A percentile compares a stretch with the other conserved stretches of the same genome.
Conservation (phyloP, 2,329 filamentous ascomycete species). For the Lasiodiplodia theobromae region DNA sequence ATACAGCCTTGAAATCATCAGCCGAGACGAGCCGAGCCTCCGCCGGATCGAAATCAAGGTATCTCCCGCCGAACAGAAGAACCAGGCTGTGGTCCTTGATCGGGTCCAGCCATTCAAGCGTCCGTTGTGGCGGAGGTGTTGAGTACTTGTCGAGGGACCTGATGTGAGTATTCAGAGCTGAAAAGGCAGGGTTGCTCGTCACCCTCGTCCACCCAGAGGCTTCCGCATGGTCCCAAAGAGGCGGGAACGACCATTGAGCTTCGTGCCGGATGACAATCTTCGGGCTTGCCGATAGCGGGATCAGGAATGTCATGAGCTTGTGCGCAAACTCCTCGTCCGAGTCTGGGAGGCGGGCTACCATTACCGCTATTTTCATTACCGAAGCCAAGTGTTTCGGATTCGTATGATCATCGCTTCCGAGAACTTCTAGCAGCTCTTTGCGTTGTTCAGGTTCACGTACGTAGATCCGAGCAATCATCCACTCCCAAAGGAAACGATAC, state of each 20-base stretch:
- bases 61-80: slow-evolving; percentile 55
- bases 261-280: slow-evolving; percentile 63
- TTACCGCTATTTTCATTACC: slow-evolving; percentile 55
- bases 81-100: slow-evolving; percentile 52
- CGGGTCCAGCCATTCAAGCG: slow-evolving; percentile 52
- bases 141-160: slow-evolving; percentile 52
- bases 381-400: slow-evolving; percentile 58
- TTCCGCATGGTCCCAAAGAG: slow-evolving; percentile 51
- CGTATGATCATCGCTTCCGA: slow-evolving; percentile 51
- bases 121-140: slow-evolving; percentile 45
- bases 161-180: slow-evolving; percentile 53
- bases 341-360: slow-evolving; percentile 48
- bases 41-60: slow-evolving; percentile 52
- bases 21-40: slow-evolving; percentile 46
- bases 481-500: slow-evolving; percentile 56
- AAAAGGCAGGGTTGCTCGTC: slow-evolving; percentile 49
- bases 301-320: slow-evolving; percentile 50
- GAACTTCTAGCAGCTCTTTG: slow-evolving; percentile 44
- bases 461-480: slow-evolving; percentile 55
- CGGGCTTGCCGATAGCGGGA: slow-evolving; percentile 54
- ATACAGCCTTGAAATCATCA: slow-evolving; percentile 51
- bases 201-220: slow-evolving; percentile 46
- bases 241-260: slow-evolving; percentile 57
- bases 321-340: slow-evolving; percentile 47
- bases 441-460: slow-evolving; percentile 43